Evolutionary conservation across 208 protist genomes (phyloP).

Genomic region (Acanthamoeba sp.): DNA sequence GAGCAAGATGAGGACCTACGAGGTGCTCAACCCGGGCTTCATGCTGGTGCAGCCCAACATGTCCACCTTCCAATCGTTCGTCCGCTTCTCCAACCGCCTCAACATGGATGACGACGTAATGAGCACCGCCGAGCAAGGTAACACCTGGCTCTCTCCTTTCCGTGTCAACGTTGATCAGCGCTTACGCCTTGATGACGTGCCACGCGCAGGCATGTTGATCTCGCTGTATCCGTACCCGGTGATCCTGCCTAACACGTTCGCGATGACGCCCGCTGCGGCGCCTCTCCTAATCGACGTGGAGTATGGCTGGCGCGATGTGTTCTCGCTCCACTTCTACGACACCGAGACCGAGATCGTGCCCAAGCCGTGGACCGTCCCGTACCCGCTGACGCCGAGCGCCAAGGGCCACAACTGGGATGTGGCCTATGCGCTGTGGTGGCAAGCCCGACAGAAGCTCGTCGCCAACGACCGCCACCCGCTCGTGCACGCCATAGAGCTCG

Average conservation of each 20-base stretch:
- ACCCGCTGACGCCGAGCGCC: conserved; percentile 6
- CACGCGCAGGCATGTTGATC: conserved; percentile 2
- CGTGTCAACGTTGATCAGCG: background rate
- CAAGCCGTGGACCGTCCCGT: conserved; percentile 23
- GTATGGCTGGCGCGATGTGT: background rate
- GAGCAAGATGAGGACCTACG: background rate
- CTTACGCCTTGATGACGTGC: background rate
- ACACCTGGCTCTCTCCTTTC: background rate
- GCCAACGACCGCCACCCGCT: background rate
- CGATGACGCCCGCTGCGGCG: background rate
- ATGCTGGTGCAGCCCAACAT: conserved; percentile 19
- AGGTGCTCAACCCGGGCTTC: conserved; percentile 31
- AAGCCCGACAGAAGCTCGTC: background rate
- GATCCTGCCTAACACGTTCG: conserved; percentile 20
- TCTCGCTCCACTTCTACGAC: conserved; percentile 43
- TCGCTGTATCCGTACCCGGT: conserved; percentile 45
- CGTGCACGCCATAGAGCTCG: background rate
- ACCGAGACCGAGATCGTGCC: conserved; percentile 44
- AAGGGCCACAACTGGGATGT: conserved; percentile 44
- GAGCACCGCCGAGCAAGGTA: conserved; percentile 52
- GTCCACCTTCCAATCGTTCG: background rate
- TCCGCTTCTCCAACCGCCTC: background rate
- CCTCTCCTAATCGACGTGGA: background rate
- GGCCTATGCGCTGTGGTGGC: conserved; percentile 12
- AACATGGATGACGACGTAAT: background rate